These are phyloP conservation scores for Calonectria pauciramosa DNA, from an alignment of 2,329 filamentous ascomycete genomes.

Conservation along the genomic window DNA sequence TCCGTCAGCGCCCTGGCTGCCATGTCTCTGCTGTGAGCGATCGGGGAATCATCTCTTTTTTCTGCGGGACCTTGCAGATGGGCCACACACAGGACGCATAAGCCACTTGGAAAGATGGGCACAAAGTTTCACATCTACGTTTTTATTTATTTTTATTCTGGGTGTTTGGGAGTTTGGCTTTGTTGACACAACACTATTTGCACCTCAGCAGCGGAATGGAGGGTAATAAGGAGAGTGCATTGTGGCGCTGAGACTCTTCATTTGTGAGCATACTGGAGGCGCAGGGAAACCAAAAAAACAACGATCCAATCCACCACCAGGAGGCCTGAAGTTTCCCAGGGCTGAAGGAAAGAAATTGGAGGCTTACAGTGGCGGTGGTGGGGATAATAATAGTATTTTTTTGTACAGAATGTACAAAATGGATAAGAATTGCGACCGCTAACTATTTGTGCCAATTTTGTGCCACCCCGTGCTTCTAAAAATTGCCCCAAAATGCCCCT, in stretches of 20 bases:
- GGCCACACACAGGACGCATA: not conserved
- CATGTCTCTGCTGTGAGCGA: conserved; percentile 36
- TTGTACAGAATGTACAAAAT: conserved; percentile 19
- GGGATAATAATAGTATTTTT: conserved; percentile 25
- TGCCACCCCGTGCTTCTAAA: not conserved
- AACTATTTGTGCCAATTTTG: not conserved
- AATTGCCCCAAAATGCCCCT: not conserved
- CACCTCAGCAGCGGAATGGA: conserved; percentile 4
- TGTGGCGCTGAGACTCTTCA: conserved; percentile 42
- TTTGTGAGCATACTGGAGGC: conserved; percentile 26
- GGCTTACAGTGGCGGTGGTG: not conserved
- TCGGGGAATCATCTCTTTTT: not conserved
- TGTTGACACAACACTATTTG: conserved; percentile 5
- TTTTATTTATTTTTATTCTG: not conserved
- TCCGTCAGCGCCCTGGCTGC: conserved; percentile 44
- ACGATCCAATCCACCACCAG: not conserved
- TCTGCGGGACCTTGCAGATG: not conserved
- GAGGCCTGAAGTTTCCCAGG: conserved; percentile 11
- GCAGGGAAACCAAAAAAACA: conserved; percentile 25
- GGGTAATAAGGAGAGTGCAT: conserved; percentile 29
- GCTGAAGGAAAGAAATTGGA: conserved; percentile 6
- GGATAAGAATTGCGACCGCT: conserved; percentile 5
- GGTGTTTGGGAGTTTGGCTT: conserved; percentile 15
- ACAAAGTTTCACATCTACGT: not conserved
- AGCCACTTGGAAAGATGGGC: not conserved